Conservation (phyloP, 2,329 filamentous ascomycete genomes). For the Talaromyces sp. region DNA sequence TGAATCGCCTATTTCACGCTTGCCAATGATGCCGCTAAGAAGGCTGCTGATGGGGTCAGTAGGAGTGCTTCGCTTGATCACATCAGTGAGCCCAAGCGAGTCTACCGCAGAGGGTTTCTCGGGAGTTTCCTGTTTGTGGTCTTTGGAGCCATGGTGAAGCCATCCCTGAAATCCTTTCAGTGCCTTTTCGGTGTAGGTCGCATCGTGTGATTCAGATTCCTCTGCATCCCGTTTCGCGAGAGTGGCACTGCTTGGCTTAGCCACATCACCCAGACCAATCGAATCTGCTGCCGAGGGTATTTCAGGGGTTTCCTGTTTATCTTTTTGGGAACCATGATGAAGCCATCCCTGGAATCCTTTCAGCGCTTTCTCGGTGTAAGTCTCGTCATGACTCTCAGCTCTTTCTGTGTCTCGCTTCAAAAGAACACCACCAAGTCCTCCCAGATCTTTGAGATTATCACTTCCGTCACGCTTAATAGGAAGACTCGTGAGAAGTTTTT, state of each 20-base stretch:
- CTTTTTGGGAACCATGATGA: not conserved
- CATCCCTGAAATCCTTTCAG: not conserved
- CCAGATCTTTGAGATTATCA: not conserved
- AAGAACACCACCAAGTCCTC: not conserved
- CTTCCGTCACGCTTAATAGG: constrained; percentile 7
- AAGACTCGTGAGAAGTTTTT: not conserved
- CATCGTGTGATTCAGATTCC: not conserved
- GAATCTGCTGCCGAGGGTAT: not conserved
- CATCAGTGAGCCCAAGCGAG: not conserved
- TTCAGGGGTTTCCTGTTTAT: not conserved
- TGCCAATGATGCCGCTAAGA: not conserved
- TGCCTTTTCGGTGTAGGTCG: constrained; percentile 1
- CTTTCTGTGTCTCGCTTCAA: not conserved
- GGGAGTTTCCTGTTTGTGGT: not conserved
- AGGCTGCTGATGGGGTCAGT: not conserved
- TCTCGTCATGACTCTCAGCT: not conserved
- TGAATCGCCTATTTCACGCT: not conserved
- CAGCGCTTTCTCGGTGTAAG: not conserved
- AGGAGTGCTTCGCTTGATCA: not conserved
- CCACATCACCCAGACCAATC: not conserved
- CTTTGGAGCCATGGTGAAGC: not conserved
- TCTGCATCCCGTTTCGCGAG: not conserved
- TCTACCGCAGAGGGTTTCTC: not conserved
- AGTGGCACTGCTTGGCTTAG: not conserved
- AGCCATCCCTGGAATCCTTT: not conserved